A percentile compares a stretch with the other conserved stretches of the same genome.
Evolutionary conservation across 2,329 filamentous ascomycete species (phyloP).

Genomic region (Curvularia lunata): DNA sequence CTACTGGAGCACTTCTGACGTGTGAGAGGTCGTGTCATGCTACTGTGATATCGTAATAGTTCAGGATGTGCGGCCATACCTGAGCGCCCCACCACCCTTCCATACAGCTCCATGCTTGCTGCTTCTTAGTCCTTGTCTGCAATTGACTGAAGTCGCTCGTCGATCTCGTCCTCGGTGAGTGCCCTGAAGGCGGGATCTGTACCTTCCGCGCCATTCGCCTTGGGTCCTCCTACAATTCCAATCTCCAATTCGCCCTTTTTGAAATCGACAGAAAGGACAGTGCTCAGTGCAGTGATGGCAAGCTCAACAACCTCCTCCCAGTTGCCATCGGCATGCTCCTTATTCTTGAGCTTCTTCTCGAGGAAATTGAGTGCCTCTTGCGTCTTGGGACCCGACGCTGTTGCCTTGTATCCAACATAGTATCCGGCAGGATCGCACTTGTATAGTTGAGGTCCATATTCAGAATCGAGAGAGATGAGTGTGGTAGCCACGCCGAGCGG

Average conservation of each 20-base stretch:
- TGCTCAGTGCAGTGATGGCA: constrained; percentile 93
- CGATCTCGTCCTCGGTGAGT: constrained; percentile 96
- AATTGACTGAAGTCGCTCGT: constrained; percentile 96
- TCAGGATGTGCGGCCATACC: constrained; percentile 28
- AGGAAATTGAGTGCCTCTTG: constrained; percentile 98
- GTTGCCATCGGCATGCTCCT: constrained; percentile 86
- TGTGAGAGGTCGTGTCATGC: constrained; percentile 38
- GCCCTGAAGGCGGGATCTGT: constrained; percentile 81
- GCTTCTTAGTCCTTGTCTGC: constrained; percentile 89
- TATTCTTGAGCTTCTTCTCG: constrained; percentile 99
- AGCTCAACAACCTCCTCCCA: constrained; percentile 99
- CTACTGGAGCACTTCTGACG: constrained; percentile 35
- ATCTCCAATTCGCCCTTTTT: constrained; percentile 99
- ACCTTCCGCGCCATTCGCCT: constrained; percentile 80
- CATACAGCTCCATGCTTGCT: constrained; percentile 27
- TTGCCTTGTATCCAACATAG: constrained; percentile 98
- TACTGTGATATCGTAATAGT: constrained; percentile 35
- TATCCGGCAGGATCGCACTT: constrained; percentile 99
- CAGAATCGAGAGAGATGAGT: constrained; percentile 89
- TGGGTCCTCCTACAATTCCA: constrained; percentile 91
- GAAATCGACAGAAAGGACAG: constrained; percentile 97
- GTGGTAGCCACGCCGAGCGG: constrained; percentile 95
- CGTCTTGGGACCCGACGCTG: constrained; percentile 95
- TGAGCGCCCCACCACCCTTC: constrained; percentile 32
- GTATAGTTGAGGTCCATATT: constrained; percentile 92